Evolutionary conservation across 768 basidiomycete species (phyloP).

Genomic region (Coprinopsis strossmayeri): DNA sequence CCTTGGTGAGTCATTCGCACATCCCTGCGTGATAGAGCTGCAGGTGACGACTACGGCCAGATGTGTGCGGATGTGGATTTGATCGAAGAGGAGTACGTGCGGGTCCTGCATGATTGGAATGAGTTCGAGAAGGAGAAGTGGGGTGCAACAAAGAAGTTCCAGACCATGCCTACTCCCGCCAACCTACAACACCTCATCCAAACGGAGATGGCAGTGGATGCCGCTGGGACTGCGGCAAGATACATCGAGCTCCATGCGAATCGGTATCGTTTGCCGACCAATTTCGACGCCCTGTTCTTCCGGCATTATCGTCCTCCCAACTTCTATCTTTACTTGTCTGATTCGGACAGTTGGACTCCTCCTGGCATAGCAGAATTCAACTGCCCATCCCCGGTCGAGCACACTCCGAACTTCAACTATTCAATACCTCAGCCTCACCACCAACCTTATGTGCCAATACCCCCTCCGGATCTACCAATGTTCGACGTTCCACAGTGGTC

Average conservation of each 20-base stretch:
- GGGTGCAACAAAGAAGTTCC: constrained; percentile 1
- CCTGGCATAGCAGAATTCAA: too few species aligned
- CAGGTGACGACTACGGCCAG: neutral
- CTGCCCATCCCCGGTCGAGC: neutral
- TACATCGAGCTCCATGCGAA: constrained; percentile 7
- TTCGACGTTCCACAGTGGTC: neutral
- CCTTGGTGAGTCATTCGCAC: constrained; percentile 6
- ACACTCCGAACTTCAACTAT: neutral
- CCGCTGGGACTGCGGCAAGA: neutral
- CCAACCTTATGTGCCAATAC: neutral
- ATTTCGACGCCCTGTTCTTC: constrained; percentile 8
- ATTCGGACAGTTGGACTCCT: neutral
- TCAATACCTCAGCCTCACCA: neutral
- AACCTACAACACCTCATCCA: constrained; percentile 1
- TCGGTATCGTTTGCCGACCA: neutral
- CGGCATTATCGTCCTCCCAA: constrained; percentile 1
- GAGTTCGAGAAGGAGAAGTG: constrained; percentile 7
- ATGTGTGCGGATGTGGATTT: constrained; percentile 3
- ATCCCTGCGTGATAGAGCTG: neutral
- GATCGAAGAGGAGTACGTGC: constrained; percentile 7
- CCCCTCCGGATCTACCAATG: neutral
- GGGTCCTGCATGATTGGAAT: constrained; percentile 3
- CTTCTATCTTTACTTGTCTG: neutral
- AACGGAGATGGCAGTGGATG: constrained; percentile 2
- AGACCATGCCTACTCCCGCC: neutral